A percentile compares a stretch with the other conserved stretches of the same genome.
Evolutionary conservation across 2,329 filamentous ascomycete genomes (phyloP).

Genomic region (Pseudophaeomoniella oleicola): DNA sequence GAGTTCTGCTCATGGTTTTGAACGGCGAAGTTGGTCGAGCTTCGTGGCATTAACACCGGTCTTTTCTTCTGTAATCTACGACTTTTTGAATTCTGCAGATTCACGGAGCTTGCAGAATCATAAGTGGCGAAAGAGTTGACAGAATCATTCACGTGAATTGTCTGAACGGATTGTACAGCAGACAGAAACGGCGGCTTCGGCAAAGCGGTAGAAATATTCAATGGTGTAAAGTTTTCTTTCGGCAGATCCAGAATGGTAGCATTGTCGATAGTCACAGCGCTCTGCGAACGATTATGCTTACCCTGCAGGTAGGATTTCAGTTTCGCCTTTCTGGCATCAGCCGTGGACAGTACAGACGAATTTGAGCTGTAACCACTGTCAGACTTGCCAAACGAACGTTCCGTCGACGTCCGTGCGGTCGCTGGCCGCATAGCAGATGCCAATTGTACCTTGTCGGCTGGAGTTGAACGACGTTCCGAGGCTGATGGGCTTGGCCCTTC

Average conservation of each 20-base stretch:
- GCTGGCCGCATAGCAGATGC: neutral
- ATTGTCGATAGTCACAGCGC: neutral
- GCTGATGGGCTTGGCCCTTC: neutral
- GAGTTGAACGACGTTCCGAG: neutral
- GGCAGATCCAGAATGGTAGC: neutral
- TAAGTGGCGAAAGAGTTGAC: neutral
- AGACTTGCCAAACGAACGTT: constrained; percentile 5
- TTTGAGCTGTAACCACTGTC: constrained; percentile 14
- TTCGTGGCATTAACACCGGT: neutral
- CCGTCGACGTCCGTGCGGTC: neutral
- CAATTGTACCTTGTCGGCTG: neutral
- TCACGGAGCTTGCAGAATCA: neutral
- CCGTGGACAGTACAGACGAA: constrained; percentile 6
- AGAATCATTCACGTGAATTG: neutral
- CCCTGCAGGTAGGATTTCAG: neutral
- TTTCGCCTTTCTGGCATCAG: neutral
- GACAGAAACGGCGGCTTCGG: neutral
- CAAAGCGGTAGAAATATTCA: neutral
- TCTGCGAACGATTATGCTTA: neutral
- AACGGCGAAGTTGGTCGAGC: neutral
- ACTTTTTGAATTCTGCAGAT: neutral
- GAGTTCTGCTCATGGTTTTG: neutral
- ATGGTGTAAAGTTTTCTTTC: neutral
- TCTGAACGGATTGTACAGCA: neutral
- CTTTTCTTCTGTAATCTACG: neutral